Percentiles rank a stretch among this genome's conserved stretches.
Evolutionary conservation across 345 rosid species (phyloP).

Genomic region (Eucalyptus shirleyi): DNA sequence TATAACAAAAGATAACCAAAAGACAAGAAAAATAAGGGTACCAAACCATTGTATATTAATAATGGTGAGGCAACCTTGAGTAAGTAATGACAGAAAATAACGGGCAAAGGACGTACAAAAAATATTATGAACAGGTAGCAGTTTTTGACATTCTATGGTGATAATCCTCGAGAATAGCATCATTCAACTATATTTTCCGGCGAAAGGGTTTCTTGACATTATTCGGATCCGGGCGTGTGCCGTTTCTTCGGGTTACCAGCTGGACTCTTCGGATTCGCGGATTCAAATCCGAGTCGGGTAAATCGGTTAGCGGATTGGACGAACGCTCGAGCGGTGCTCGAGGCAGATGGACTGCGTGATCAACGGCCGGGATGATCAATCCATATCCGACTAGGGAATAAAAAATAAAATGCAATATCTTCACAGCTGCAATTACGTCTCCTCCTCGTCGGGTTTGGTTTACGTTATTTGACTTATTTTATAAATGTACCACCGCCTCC

Average conservation of each 20-base stretch:
- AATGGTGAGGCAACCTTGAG: neutral
- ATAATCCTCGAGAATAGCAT: neutral
- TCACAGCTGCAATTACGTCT: no score
- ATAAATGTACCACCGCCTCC: neutral
- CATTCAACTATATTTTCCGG: neutral
- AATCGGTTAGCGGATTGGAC: no score
- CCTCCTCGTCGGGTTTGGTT: no score
- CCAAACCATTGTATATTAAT: neutral
- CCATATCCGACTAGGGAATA: no score
- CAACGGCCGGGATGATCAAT: neutral
- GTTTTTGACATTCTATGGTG: neutral
- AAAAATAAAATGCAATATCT: no score
- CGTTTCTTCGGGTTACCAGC: neutral
- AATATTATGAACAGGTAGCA: neutral
- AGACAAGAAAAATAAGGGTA: neutral
- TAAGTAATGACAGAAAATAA: neutral
- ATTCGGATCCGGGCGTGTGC: neutral
- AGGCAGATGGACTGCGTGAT: neutral
- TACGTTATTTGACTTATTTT: neutral
- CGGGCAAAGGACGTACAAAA: neutral
- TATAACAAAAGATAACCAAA: neutral
- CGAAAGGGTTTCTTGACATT: neutral
- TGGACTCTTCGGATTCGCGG: neutral
- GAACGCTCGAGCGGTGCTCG: no score
- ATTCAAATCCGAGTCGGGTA: no score